phyloP scores from a whole-genome alignment of 2,329 filamentous ascomycete genomes.

The Escovopsis sp. region DNA sequence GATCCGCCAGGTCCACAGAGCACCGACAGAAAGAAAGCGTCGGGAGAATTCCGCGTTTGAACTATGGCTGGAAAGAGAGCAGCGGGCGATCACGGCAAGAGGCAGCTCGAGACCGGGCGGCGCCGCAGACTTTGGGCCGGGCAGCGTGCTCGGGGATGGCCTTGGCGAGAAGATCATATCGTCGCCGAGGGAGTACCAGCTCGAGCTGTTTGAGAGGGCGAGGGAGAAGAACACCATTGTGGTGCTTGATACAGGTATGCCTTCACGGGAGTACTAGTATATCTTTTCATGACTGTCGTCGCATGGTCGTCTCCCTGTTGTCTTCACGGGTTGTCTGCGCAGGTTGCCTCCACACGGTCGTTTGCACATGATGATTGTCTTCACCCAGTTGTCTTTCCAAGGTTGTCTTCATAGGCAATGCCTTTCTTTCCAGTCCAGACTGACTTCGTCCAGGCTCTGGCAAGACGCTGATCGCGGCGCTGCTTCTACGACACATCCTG shows the following conservation, averaged over 20 bases:
- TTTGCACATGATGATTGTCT: too few relatives aligned
- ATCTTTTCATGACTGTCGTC: too few relatives aligned
- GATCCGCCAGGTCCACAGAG: slow-evolving; percentile 9
- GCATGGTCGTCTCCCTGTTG: too few relatives aligned
- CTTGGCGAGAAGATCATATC: slow-evolving; percentile 45
- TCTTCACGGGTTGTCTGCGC: too few relatives aligned
- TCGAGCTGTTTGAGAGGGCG: slow-evolving; percentile 78
- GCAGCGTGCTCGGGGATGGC: slow-evolving; percentile 4
- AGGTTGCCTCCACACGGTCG: too few relatives aligned
- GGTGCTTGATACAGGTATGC: slow-evolving; percentile 70
- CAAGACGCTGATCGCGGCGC: slow-evolving; percentile 88
- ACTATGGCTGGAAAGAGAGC: slow-evolving; percentile 22
- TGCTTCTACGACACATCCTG: slow-evolving; percentile 63
- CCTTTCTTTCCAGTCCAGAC: too few relatives aligned
- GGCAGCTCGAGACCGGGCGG: slow-evolving; percentile 17
- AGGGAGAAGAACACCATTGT: slow-evolving; percentile 79
- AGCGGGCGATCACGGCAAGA: slow-evolving; percentile 18
- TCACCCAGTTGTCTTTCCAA: too few relatives aligned
- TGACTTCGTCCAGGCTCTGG: slow-evolving; percentile 67
- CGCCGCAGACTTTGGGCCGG: too few relatives aligned
- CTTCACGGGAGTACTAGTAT: too few relatives aligned
- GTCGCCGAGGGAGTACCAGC: slow-evolving; percentile 76
- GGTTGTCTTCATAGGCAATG: too few relatives aligned
- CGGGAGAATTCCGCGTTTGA: slow-evolving; percentile 36
- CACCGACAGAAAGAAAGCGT: slow-evolving; percentile 31